Evolutionary conservation across 2,329 filamentous ascomycete genomes (phyloP), one percentile per base, ranked within the genome.

Genomic region (Cercospora sp.): DNA sequence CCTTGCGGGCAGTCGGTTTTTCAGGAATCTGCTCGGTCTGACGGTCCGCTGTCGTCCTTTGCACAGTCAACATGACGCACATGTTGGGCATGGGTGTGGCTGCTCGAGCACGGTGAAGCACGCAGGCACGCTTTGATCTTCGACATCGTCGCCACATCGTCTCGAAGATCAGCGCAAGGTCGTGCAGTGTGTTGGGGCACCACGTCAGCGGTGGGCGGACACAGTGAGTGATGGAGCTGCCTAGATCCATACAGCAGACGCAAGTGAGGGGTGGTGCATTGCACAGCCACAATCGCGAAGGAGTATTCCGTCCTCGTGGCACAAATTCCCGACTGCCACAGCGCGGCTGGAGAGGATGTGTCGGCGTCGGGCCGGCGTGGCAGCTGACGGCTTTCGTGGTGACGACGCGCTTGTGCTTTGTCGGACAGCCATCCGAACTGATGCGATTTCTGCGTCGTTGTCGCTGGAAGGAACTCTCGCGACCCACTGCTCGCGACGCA

Each of bases 231-330:
- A 59, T 59, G 28, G 28, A 59, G 28, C 16, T 59, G 55, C 55
- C 55, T 59, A 59, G 55, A 59, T 59, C 26, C 55, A 59, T 28
- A 55, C 55, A 31, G 4, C 23, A 57, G 53, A 59, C n/a, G 28
- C 55, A 59, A 33, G 28, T 33, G 55, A 59, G 55, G 55, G 55
- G 55, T 59, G 55, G 55, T 59, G 28, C 30, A 36, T 59, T 33
- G 55, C 55, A 59, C 55, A 59, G 55, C 55, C 55, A 59, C 55
- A 59, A 30, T 58, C 26, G 30, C 28, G 23, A n/a, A 23, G 28
- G 36, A 42, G 36, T 42, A 42, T 28, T 57, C 23, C 23, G 20
- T 28, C 26, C 28, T 58, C 26, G 55, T 31, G 55, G 26, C 55
- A 58, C 53, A 31, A 57, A 31, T 57, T 5, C 9, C 53, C 53